Evolutionary conservation across 164 flowering plant genomes (phyloP), one percentile per base, ranked within the genome.

Genomic region (Umbilicus rupestris): DNA sequence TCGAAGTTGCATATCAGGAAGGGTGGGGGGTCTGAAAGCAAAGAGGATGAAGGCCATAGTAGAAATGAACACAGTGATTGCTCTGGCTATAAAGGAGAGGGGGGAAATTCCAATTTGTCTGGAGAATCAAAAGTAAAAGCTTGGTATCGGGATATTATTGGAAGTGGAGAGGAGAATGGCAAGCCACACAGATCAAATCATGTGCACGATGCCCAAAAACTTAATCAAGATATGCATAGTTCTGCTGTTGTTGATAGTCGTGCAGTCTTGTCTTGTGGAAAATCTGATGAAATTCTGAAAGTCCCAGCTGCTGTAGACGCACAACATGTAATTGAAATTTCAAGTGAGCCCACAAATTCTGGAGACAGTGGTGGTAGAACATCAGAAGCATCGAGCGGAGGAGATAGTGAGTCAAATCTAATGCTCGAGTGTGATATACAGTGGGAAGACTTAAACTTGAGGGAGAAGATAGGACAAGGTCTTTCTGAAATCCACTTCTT

Each of bases 381-480:
- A 64, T 73, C 62, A 59, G 78, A 30, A 67, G 75, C 79, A 71
- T 76, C 85, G 55, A 69, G 66, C 65, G 79, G 69, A 73, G 76
- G 68, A 33, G 84, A 82, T 35, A 74, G 49, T 62, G 88, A 78
- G 19, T 64, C 71, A 24, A 73, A 60, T 62, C 37, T 73, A 62
- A 64, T 64, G 31, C 62, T 63, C 28, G 84, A 79, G 33, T 79
- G 81, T 76, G 92, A 79, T 73, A 86, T 88, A 66, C 72, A 17
- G 2, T 90, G 95, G 97, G 89, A 90, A 62, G 87, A 90, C 69
- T 73, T 90, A 12, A 76, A 73, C 11, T 33, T 90, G 41, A 76
- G 80, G 50, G 95, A 85, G 73, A 89, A 84, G 76, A 73, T 90
- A 70, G 97, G 95, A 7, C 84, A 76, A 80, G 97, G 97, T 55